These are phyloP conservation scores for Haematococcus lacustris DNA, from an alignment of 139 green algal genomes.

Conservation along the genomic window DNA sequence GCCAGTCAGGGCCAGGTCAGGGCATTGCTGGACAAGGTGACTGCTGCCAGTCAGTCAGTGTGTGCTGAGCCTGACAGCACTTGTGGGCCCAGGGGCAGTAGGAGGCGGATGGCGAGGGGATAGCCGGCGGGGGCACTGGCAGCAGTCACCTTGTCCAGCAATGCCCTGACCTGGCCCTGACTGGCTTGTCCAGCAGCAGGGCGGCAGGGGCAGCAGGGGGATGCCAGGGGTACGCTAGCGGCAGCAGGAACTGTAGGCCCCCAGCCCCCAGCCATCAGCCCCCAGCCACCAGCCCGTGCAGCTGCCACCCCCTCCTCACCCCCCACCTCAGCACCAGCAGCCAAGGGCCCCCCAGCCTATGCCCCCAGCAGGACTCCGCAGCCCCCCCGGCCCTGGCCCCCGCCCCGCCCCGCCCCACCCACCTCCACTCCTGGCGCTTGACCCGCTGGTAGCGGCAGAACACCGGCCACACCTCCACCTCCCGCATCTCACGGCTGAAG, in stretches of 20 bases:
- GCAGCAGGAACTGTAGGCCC: background rate
- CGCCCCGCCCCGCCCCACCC: no score
- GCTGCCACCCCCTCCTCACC: background rate
- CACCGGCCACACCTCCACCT: slow-evolving; percentile 1
- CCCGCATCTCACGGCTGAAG: slow-evolving; percentile 36
- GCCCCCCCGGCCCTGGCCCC: background rate
- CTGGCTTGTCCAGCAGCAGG: background rate
- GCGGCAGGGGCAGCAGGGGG: background rate
- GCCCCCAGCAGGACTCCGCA: background rate
- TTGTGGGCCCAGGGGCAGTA: no score
- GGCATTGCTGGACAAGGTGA: no score
- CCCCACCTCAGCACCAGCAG: background rate
- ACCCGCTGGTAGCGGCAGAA: slow-evolving; percentile 14
- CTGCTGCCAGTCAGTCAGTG: no score
- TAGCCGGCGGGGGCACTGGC: no score
- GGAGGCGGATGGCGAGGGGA: no score
- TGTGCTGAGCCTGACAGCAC: no score
- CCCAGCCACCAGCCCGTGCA: background rate
- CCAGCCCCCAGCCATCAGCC: background rate
- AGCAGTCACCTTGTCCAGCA: no score
- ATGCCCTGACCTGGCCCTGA: no score
- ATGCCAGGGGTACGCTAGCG: background rate
- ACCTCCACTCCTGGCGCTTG: slow-evolving; percentile 15
- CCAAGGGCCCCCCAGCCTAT: background rate
- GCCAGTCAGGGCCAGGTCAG: no score